Evolutionary conservation across 306 rosid genomes (phyloP), one percentile per base, ranked within the genome.

Genomic region (Cyclanthera cordifolia): DNA sequence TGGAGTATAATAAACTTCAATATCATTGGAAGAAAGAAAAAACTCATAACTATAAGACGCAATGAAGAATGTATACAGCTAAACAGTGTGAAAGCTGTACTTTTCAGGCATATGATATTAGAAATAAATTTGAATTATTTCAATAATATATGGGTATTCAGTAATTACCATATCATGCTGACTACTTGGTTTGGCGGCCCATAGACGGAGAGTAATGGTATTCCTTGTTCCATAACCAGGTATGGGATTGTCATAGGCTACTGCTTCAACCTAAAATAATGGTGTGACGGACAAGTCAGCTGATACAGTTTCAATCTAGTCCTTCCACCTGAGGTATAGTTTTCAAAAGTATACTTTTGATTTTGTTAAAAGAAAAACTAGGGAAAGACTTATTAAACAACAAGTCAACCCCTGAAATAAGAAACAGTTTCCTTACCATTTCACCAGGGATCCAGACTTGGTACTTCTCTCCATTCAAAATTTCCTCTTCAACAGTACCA

Each of bases 221-320:
- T 85, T 87, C 67, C 85, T 85, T 43, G 95, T 87, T 79, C 90
- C 90, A 24, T 87, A 85, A 73, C 95, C 95, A 72, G 90, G 90
- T 72, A 87, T 85, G 15, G 90, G 95, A 76, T 85, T 83, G 79
- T 87, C 90, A 79, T 87, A 87, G 47, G 95, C 95, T 73, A 87
- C 88, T 75, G 90, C 95, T 81, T 87, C 94, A 69, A 87, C 88
- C 94, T 87, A 72, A 32, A 47, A 74, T 70, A 47, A 47, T 25
- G 46, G 57, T 50, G 57, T 50, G 73, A 71, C 66, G 74, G 77
- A 65, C 60, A 52, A 72, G 28, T 30, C 56, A 74, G 73, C 69
- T 73, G 67, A 78, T 53, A 69, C 41, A 49, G 69, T 60, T 23
- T 39, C 70, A 67, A 80, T 16, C 54, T 71, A 45, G 23, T 30